Conservation (phyloP, 495 filamentous ascomycete genomes). For the Penicillium salamii region DNA sequence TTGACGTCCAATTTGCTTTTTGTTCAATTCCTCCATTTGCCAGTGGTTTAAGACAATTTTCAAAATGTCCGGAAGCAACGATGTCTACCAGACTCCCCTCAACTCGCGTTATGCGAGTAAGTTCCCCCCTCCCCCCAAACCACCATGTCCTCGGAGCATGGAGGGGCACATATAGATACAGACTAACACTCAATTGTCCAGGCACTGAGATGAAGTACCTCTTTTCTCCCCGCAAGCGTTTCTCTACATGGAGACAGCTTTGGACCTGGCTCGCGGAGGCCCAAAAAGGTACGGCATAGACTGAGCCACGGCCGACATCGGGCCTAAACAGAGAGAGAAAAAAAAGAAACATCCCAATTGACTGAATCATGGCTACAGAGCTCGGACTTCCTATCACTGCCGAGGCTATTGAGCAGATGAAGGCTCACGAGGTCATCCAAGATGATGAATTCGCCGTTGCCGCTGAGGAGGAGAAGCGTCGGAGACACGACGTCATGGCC, state of each 20-base stretch:
- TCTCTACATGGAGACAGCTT: slow-evolving; percentile 72
- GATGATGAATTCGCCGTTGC: slow-evolving; percentile 79
- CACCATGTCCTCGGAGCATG: background rate
- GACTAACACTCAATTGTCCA: slow-evolving; percentile 27
- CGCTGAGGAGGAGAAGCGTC: slow-evolving; percentile 73
- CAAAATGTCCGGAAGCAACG: slow-evolving; percentile 58
- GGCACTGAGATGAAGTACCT: slow-evolving; percentile 53
- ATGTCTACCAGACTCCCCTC: slow-evolving; percentile 71
- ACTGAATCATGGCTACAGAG: slow-evolving; percentile 34
- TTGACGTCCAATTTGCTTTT: slow-evolving; percentile 27
- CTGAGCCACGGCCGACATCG: slow-evolving; percentile 13
- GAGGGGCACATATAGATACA: slow-evolving; percentile 9
- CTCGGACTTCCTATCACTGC: slow-evolving; percentile 58
- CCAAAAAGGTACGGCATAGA: slow-evolving; percentile 57
- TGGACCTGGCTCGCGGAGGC: slow-evolving; percentile 85
- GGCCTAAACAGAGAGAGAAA: too few relatives aligned
- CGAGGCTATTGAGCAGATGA: slow-evolving; percentile 75
- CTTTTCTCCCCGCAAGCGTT: slow-evolving; percentile 70
- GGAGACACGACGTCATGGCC: slow-evolving; percentile 69
- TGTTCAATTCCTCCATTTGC: slow-evolving; percentile 24
- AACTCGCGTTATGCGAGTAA: slow-evolving; percentile 70
- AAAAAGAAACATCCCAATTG: slow-evolving; percentile 23
- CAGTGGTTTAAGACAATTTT: slow-evolving; percentile 7
- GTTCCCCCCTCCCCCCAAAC: slow-evolving; percentile 16
- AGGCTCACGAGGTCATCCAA: slow-evolving; percentile 63